Evolutionary conservation across 257 asterid genomes (phyloP), one percentile per base, ranked within the genome.

Genomic region (Paraleonurus japonicus): DNA sequence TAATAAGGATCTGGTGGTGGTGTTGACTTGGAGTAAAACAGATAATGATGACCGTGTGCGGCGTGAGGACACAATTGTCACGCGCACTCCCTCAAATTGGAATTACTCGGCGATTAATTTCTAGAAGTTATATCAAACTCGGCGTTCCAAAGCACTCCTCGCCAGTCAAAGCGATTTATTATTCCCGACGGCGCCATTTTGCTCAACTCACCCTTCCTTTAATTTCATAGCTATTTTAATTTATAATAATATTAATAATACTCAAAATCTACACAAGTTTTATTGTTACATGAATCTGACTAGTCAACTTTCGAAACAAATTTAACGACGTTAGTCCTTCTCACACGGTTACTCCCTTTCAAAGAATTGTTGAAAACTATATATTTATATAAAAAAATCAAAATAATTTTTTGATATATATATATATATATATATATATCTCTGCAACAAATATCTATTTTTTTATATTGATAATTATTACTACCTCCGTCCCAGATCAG

Each of bases 291-390:
- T 28, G 47, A 11, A 12, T 30, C 69, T 64, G 73, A 76, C 72
- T 20, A 20, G 73, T 76, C 80, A 59, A 76, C 72, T 53, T 69
- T 61, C 64, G 5, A 48, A 30, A 15, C 7, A 50, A 5, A 1
- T 9, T 50, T 64, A 41, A 70, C 80, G 57, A 23, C 73, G 73
- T 70, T 55, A 63, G 43, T 45, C 74, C 54, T 58, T 24, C 62
- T 22, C 71, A 6, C 71, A 6, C 7, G 12, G 16, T 54, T 10
- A 54, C 33, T 11, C 24, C 17, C 15, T 22, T 1, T 23, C 61
- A 48, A 16, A 5, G 3, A 48, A 48, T 16, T 48, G 22, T 4
- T 47, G 54, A n/a, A 1, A 8, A 0, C 2, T 35, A 8, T 7
- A 7, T 26, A 3, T 1, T 1, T 26, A 26, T 26, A 26, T 26